phyloP scores from a whole-genome alignment of 345 rosid genomes.

The Euphorbia tirucalli region DNA sequence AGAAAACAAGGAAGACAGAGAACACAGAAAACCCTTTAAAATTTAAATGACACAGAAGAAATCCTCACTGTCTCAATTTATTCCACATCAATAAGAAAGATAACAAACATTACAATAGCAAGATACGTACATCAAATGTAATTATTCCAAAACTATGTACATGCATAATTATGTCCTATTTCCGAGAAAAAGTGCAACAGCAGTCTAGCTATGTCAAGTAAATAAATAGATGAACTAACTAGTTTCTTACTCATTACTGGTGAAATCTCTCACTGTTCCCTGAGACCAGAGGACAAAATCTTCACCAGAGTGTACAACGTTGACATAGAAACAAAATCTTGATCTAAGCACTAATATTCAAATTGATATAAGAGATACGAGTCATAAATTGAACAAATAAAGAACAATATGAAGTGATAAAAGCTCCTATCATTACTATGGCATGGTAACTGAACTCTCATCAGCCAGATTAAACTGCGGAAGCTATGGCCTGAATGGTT shows the following conservation, averaged over 20 bases:
- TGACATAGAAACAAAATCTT: background rate
- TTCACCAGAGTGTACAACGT: no score
- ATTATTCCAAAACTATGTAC: background rate
- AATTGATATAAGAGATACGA: background rate
- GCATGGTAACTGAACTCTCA: background rate
- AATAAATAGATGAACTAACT: background rate
- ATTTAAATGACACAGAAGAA: no score
- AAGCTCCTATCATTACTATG: background rate
- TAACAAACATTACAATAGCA: background rate
- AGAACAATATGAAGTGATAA: background rate
- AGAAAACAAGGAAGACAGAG: background rate
- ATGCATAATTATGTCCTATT: background rate
- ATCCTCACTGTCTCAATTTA: no score
- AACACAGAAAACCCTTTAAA: no score
- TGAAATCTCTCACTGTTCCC: background rate
- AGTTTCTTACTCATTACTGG: background rate
- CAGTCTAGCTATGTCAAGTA: background rate
- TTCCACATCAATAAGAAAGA: background rate
- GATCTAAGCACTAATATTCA: background rate
- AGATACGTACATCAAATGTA: background rate
- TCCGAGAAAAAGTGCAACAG: background rate
- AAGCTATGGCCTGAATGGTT: background rate
- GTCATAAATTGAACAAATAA: background rate
- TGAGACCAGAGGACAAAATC: background rate
- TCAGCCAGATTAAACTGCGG: background rate